These are phyloP conservation scores for Eleusine coracana DNA, from an alignment of 176 grass and related monocot species.

Conservation along the genomic window DNA sequence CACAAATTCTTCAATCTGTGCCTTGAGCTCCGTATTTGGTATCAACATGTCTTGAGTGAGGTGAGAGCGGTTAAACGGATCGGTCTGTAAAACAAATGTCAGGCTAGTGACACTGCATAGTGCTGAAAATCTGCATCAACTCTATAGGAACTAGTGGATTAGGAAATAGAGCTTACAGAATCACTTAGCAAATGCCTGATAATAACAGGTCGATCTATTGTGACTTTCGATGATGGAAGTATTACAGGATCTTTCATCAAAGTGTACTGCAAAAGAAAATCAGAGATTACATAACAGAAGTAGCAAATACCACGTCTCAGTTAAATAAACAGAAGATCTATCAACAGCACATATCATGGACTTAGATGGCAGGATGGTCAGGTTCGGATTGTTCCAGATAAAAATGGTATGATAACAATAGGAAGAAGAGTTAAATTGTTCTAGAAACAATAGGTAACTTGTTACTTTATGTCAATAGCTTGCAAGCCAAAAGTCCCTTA, in stretches of 20 bases:
- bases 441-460: not conserved
- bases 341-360: not conserved
- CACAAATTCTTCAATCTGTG: slow-evolving; percentile 74
- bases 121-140: not conserved
- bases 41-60: slow-evolving; percentile 96
- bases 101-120: slow-evolving; percentile 8
- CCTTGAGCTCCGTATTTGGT: slow-evolving; percentile 73
- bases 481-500: not conserved
- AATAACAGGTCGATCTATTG: slow-evolving; percentile 83
- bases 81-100: slow-evolving; percentile 61
- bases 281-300: not conserved
- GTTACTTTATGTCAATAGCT: not conserved
- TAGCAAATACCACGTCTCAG: slow-evolving; percentile 13
- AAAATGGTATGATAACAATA: slow-evolving; percentile 14
- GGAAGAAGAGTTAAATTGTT: not conserved
- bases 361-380: not conserved
- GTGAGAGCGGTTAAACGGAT: slow-evolving; percentile 95
- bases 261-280: slow-evolving; percentile 63
- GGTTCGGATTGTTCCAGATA: not conserved
- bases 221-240: slow-evolving; percentile 79
- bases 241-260: slow-evolving; percentile 98
- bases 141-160: not conserved
- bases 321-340: slow-evolving; percentile 9
- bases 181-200: slow-evolving; percentile 96
- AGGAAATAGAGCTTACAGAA: slow-evolving; percentile 50